Conservation (phyloP, 345 rosid species). For the Citrus trifoliata region DNA sequence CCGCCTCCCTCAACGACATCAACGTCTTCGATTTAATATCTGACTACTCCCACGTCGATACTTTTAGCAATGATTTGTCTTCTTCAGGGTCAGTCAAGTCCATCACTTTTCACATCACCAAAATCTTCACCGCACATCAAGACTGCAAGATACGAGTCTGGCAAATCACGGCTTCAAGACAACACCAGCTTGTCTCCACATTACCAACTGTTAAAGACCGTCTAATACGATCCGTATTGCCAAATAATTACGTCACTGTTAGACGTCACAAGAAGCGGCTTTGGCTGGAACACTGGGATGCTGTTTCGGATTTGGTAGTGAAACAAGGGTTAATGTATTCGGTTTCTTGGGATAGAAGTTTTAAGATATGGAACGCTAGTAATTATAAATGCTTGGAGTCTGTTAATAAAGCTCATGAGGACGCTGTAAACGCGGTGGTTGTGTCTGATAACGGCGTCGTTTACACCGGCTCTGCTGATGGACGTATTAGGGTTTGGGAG, state of each 20-base stretch:
- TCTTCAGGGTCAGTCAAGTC: conserved; percentile 42
- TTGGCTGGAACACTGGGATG: conserved; percentile 49
- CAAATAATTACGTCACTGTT: conserved; percentile 36
- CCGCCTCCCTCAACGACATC: conserved; percentile 32
- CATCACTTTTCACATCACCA: conserved; percentile 25
- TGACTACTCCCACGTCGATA: conserved; percentile 15
- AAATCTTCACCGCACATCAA: conserved; percentile 53
- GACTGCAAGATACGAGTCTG: conserved; percentile 48
- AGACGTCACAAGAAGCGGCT: conserved; percentile 46
- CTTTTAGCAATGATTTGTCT: conserved; percentile 21
- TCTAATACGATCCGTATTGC: conserved; percentile 25
- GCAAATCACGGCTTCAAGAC: conserved; percentile 19
- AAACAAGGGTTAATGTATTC: conserved; percentile 38
- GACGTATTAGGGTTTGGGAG: conserved; percentile 40
- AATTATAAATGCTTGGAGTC: conserved; percentile 40
- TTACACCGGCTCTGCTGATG: conserved; percentile 45
- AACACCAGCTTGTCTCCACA: conserved; percentile 34
- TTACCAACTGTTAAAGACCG: conserved; percentile 44
- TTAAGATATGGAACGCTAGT: conserved; percentile 38
- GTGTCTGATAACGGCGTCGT: conserved; percentile 36
- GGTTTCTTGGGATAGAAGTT: conserved; percentile 50
- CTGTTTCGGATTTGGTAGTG: conserved; percentile 36
- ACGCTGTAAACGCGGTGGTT: conserved; percentile 39
- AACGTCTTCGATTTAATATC: conserved; percentile 34
- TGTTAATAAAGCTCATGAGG: conserved; percentile 38